Percentiles rank a stretch among this genome's conserved stretches.
Evolutionary conservation across 1,139 yeast species (phyloP).

Genomic region (Suhomyces anneliseae): DNA sequence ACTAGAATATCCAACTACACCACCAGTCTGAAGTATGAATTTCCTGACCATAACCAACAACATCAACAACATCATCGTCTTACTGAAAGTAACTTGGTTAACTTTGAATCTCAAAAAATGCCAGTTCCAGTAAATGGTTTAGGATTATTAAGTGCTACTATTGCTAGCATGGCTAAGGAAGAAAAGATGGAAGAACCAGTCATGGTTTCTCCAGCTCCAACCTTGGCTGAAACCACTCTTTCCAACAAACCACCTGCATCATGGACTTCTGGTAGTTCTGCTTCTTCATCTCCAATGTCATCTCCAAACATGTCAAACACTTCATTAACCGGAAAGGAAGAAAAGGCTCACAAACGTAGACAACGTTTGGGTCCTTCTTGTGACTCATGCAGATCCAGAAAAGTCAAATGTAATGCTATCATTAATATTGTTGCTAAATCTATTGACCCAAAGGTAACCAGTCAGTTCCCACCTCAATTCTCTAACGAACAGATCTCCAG

Average conservation of each 20-base stretch:
- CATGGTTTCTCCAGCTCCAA: not conserved
- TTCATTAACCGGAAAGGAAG: constrained; percentile 3
- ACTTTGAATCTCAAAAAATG: constrained; percentile 7
- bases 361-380: constrained; percentile 78
- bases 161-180: constrained; percentile 9
- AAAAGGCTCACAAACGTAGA: constrained; percentile 35
- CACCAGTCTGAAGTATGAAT: constrained; percentile 1
- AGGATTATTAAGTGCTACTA: constrained; percentile 17
- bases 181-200: not conserved
- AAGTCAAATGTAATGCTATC: constrained; percentile 74
- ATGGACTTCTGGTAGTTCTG: constrained; percentile 7
- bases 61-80: not conserved
- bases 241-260: constrained; percentile 3
- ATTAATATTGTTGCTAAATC: constrained; percentile 27
- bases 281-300: constrained; percentile 11
- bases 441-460: constrained; percentile 4
- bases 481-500: constrained; percentile 4
- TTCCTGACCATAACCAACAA: not conserved
- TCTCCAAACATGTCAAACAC: constrained; percentile 9
- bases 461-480: constrained; percentile 3
- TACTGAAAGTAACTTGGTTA: constrained; percentile 13
- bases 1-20: constrained; percentile 10
- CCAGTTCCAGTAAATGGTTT: constrained; percentile 12
- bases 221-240: not conserved
- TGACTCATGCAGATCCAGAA: constrained; percentile 68